phyloP scores from a whole-genome alignment of 176 grass and related monocot species.

The Oryza glaberrima region DNA sequence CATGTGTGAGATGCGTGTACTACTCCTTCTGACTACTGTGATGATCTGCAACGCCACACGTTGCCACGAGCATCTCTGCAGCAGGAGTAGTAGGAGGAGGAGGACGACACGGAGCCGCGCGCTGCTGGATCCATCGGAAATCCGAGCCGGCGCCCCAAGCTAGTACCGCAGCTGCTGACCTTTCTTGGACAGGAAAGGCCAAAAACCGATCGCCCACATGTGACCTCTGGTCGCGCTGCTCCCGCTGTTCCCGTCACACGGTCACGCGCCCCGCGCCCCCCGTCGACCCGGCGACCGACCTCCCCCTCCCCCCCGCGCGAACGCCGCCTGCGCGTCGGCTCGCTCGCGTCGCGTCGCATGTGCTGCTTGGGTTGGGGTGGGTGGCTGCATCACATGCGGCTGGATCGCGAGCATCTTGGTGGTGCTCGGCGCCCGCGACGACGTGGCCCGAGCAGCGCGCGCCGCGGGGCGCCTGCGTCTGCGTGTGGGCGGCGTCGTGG shows the following conservation, averaged over 20 bases:
- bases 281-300: conserved; percentile 7
- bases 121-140: not conserved
- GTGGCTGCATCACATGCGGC: not conserved
- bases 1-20: not conserved
- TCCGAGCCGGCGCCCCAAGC: not conserved
- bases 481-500: too few relatives aligned
- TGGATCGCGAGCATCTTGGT: not conserved
- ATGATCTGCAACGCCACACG: too few relatives aligned
- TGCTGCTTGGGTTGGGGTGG: not conserved
- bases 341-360: not conserved
- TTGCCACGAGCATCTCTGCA: not conserved
- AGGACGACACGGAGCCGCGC: not conserved
- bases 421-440: not conserved
- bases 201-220: conserved; percentile 30
- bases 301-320: not conserved
- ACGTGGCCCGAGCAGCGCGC: not conserved
- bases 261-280: not conserved
- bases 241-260: not conserved
- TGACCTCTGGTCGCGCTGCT: conserved; percentile 15
- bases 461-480: too few relatives aligned
- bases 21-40: too few relatives aligned
- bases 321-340: not conserved
- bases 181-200: conserved; percentile 30
- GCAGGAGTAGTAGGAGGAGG: not conserved
- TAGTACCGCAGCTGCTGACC: not conserved